These are phyloP conservation scores for Zostera marina DNA, from an alignment of 116 monocot species.

Conservation along the genomic window DNA sequence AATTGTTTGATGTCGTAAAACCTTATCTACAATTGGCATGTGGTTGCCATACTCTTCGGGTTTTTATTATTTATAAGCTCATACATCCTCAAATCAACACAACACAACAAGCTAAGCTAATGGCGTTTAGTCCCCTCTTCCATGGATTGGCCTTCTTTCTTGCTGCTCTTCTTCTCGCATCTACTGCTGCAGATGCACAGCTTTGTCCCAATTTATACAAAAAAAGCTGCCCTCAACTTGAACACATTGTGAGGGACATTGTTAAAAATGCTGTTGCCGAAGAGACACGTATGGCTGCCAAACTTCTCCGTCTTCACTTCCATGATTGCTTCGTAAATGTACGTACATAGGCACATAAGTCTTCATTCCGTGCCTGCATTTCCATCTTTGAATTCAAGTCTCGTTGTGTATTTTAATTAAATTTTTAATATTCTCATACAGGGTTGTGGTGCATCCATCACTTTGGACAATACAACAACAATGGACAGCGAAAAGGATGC, in stretches of 20 bases:
- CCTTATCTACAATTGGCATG: too few species aligned
- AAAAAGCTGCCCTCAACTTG: constrained; percentile 31
- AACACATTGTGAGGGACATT: constrained; percentile 19
- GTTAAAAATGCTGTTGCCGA: constrained; percentile 30
- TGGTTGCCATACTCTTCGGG: too few species aligned
- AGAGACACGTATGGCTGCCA: constrained; percentile 55
- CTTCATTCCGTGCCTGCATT: too few species aligned
- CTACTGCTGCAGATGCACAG: constrained; percentile 18
- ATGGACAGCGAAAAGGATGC: too few species aligned
- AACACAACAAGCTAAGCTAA: too few species aligned
- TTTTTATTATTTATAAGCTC: too few species aligned
- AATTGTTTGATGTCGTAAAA: too few species aligned
- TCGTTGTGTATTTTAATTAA: too few species aligned
- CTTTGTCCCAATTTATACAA: constrained; percentile 29
- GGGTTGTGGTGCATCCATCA: too few species aligned
- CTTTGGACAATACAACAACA: neutral
- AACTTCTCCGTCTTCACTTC: constrained; percentile 68
- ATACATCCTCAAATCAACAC: too few species aligned
- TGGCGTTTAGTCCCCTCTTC: neutral
- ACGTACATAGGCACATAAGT: neutral
- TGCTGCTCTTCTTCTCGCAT: neutral
- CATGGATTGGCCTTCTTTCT: neutral
- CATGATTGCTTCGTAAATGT: constrained; percentile 86
- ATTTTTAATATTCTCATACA: too few species aligned
- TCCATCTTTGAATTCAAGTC: too few species aligned